Conservation (phyloP, 352 stramenopile species). For the Pythium brassicae region DNA sequence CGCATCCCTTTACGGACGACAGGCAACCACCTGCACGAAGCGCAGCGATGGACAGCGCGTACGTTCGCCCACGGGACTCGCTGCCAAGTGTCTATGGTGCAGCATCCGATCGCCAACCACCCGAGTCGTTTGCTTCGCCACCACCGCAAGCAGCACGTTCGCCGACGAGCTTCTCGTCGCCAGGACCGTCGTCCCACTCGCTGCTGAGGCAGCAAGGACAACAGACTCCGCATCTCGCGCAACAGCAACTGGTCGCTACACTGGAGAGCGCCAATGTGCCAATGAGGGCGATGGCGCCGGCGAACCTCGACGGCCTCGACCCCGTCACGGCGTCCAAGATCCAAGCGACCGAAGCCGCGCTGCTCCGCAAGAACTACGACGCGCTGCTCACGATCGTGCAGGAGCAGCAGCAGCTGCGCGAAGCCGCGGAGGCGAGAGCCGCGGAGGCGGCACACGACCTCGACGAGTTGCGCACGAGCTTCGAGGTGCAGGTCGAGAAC, state of each 20-base stretch:
- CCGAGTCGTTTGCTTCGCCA: too few relatives aligned
- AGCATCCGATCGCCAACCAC: too few relatives aligned
- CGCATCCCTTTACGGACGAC: too few relatives aligned
- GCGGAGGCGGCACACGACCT: conserved; percentile 40
- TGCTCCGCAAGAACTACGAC: conserved; percentile 79
- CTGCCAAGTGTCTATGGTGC: too few relatives aligned
- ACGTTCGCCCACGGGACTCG: too few relatives aligned
- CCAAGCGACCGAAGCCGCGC: conserved; percentile 48
- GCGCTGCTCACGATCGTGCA: conserved; percentile 68
- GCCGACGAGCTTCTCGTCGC: too few relatives aligned
- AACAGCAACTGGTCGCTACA: conserved; percentile 1
- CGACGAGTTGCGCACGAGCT: conserved; percentile 46
- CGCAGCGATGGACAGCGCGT: too few relatives aligned
- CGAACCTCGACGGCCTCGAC: conserved; percentile 57
- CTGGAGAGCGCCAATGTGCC: conserved; percentile 23
- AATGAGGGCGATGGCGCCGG: conserved; percentile 23
- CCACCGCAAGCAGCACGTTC: too few relatives aligned
- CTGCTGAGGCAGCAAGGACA: not conserved
- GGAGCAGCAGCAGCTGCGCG: conserved; percentile 61
- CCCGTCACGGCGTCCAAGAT: conserved; percentile 38
- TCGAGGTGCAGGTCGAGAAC: conserved; percentile 74
- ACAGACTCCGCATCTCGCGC: too few relatives aligned
- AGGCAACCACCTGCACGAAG: too few relatives aligned
- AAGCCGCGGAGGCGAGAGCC: conserved; percentile 39
- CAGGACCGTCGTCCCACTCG: not conserved